Conservation (phyloP, 176 grass and related monocot species). For the Zizania latifolia region DNA sequence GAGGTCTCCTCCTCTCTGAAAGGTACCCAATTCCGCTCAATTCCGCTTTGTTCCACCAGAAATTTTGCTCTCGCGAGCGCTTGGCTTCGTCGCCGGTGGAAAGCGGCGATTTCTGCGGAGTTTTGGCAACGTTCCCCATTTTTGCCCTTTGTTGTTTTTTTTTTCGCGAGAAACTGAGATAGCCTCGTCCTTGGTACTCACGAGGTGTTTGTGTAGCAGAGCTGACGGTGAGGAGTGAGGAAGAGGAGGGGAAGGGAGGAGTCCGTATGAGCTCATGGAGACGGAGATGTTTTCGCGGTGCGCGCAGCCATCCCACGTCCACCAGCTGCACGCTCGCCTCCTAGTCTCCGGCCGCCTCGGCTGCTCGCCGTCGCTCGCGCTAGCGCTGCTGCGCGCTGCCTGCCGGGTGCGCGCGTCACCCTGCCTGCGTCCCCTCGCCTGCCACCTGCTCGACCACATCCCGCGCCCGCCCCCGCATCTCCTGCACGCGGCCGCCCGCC, state of each 20-base stretch:
- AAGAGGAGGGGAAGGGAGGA: constrained; percentile 23
- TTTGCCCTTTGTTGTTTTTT: not conserved
- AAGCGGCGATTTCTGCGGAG: not conserved
- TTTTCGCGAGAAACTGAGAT: not conserved
- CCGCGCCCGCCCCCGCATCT: no score
- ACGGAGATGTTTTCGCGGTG: not conserved
- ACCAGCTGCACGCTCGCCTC: constrained; percentile 42
- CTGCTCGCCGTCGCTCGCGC: no score
- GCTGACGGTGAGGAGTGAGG: constrained; percentile 35
- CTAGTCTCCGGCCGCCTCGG: constrained; percentile 18
- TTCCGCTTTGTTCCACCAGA: not conserved
- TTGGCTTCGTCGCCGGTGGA: not conserved
- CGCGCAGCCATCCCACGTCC: constrained; percentile 31
- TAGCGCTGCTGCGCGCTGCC: not conserved
- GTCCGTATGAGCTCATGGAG: not conserved
- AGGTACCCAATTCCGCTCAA: constrained; percentile 46
- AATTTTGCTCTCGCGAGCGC: not conserved
- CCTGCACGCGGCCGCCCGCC: no score
- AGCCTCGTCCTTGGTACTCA: constrained; percentile 16
- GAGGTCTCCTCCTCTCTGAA: constrained; percentile 82
- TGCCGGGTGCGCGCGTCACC: no score
- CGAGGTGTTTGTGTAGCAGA: constrained; percentile 29
- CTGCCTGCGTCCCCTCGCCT: no score
- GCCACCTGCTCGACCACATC: no score
- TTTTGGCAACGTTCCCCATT: not conserved